Evolutionary conservation across 2,329 filamentous ascomycete species (phyloP).

Genomic region (Penicillium corylophilum): DNA sequence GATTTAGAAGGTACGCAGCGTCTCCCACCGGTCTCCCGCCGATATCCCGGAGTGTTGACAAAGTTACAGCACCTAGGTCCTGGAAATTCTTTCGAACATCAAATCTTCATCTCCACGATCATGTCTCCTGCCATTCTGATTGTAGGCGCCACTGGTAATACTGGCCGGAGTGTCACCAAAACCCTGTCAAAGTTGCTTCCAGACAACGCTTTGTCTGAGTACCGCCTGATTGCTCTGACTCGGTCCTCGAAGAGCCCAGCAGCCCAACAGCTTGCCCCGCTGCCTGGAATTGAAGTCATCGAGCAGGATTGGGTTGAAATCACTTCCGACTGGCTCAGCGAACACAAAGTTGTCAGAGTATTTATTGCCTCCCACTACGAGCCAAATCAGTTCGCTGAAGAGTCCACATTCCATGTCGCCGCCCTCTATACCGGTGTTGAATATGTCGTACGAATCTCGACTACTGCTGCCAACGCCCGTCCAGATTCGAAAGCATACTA

Average conservation of each 20-base stretch:
- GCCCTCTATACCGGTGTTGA: slow-evolving; percentile 39
- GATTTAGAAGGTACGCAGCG: no score
- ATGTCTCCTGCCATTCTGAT: slow-evolving; percentile 40
- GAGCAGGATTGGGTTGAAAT: slow-evolving; percentile 42
- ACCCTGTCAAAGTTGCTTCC: slow-evolving; percentile 27
- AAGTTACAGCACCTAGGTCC: no score
- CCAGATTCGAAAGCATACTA: slow-evolving; percentile 40
- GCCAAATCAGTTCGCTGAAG: slow-evolving; percentile 43
- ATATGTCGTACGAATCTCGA: slow-evolving; percentile 47
- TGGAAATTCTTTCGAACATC: no score
- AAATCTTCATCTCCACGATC: no score
- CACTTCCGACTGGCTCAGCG: slow-evolving; percentile 41
- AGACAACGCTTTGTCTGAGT: slow-evolving; percentile 9
- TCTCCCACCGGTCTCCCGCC: no score
- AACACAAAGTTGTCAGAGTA: slow-evolving; percentile 35
- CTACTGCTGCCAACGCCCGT: slow-evolving; percentile 36
- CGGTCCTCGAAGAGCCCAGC: slow-evolving; percentile 24
- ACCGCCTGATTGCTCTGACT: slow-evolving; percentile 36
- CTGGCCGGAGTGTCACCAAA: slow-evolving; percentile 29
- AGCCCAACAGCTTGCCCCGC: slow-evolving; percentile 27
- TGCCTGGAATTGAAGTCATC: slow-evolving; percentile 36
- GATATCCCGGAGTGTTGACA: no score
- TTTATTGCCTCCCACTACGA: slow-evolving; percentile 44
- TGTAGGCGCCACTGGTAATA: slow-evolving; percentile 42
- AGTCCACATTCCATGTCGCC: slow-evolving; percentile 38